Base-by-base conservation (phyloP, 2,329 filamentous ascomycete species). In the Ascomycota sp. region DNA sequence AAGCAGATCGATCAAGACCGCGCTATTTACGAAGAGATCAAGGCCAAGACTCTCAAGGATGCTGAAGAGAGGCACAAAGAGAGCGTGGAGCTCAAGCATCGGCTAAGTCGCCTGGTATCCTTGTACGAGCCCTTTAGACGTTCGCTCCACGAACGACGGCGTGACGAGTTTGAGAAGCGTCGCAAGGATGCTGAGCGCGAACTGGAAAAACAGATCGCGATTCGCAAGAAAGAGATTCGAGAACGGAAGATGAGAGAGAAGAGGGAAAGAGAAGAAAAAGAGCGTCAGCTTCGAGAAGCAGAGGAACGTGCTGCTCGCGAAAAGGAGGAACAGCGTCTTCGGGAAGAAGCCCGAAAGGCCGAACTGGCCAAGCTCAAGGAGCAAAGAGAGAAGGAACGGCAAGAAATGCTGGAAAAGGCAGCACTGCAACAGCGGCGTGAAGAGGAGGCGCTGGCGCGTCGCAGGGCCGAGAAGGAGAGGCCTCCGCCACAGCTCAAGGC, bases 141-240 rank as follows among this genome's bases (percentile, higher is more conserved):
- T 40, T 73, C 75, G 28, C 71, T 98, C 31, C 79, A 80, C 36
- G 76, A 89, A 53, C 76, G 82, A 47, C 80, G 86, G 43, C 81
- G 82, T 47, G 79, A 92, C 43, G 83, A 95, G 55, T 98, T 95
- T 42, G 89, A 95, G 65, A 86, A 79, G 61, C 79, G 85, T 39
- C 80, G 80, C 48, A 83, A 78, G 52, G 75, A 81, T 45, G 89
- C 89, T 21, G 83, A 95, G 63, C 74, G 77, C 39, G 89, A 98
- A 50, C 69, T 95, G 34, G 80, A 95, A 61, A 78, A 77, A 55
- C 82, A 91, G 60, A 92, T 94, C 55, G 69, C 75, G 24, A 68
- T 73, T 39, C 80, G 89, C 45, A 75, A 83, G 57, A 86, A 82
- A 65, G 83, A 94, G 52, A 72, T 79, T 46, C 75, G 79, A 43